A percentile compares a stretch with the other conserved stretches of the same genome.
Conservation (phyloP, 2,329 filamentous ascomycete genomes). For the Cladobotryum protrusum region DNA sequence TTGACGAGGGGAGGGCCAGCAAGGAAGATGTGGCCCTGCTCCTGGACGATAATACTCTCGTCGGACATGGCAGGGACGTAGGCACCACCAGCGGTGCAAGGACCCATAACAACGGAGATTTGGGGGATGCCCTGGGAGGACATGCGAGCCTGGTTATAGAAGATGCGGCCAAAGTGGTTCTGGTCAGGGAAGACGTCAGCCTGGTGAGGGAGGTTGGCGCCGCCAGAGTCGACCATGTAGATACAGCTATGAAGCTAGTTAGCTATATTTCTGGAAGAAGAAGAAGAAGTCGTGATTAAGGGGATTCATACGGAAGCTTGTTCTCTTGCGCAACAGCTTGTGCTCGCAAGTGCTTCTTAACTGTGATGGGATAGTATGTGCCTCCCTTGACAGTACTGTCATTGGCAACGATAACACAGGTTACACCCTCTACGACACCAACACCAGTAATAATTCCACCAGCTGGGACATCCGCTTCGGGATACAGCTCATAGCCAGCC, state of each 20-base stretch:
- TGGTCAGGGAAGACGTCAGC: slow-evolving; percentile 92
- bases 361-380: slow-evolving; percentile 93
- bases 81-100: slow-evolving; percentile 90
- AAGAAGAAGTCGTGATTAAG: neutral
- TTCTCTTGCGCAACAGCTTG: slow-evolving; percentile 91
- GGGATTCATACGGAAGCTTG: slow-evolving; percentile 51
- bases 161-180: slow-evolving; percentile 94
- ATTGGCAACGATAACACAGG: slow-evolving; percentile 90
- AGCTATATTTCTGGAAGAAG: neutral
- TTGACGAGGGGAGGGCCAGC: slow-evolving; percentile 92
- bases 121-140: slow-evolving; percentile 83
- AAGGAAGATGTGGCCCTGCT: slow-evolving; percentile 96
- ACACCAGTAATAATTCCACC: slow-evolving; percentile 91
- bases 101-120: slow-evolving; percentile 92
- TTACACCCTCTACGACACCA: slow-evolving; percentile 82
- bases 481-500: slow-evolving; percentile 79
- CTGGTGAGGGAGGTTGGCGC: slow-evolving; percentile 91
- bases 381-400: slow-evolving; percentile 97
- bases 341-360: slow-evolving; percentile 93
- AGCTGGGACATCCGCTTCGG: slow-evolving; percentile 78
- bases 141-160: slow-evolving; percentile 97
- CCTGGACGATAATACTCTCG: slow-evolving; percentile 92
- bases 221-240: slow-evolving; percentile 93
- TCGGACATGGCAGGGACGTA: slow-evolving; percentile 98
- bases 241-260: slow-evolving; percentile 55